These are phyloP conservation scores for Xylaria curta DNA, from an alignment of 495 filamentous ascomycete species.

Conservation along the genomic window DNA sequence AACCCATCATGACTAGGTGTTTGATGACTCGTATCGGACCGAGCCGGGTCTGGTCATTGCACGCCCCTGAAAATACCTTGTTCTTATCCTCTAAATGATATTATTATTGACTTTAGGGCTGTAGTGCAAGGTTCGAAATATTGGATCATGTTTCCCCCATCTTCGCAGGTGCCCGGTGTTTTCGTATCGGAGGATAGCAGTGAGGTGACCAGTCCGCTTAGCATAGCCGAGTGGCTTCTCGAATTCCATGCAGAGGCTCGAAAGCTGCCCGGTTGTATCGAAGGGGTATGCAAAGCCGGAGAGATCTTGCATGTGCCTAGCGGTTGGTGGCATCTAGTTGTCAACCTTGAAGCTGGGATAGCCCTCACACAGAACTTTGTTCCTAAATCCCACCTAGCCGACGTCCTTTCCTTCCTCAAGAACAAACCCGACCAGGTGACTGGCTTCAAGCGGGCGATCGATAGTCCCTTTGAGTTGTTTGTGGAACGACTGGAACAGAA, in stretches of 20 bases:
- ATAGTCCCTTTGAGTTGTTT: conserved; percentile 78
- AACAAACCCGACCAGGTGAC: conserved; percentile 85
- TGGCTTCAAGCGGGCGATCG: conserved; percentile 78
- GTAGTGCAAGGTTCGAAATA: conserved; percentile 84
- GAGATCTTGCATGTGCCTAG: conserved; percentile 92
- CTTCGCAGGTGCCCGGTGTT: conserved; percentile 74
- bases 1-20: not conserved
- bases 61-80: not conserved
- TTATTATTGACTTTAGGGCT: conserved; percentile 12
- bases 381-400: conserved; percentile 72
- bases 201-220: conserved; percentile 92
- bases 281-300: conserved; percentile 85
- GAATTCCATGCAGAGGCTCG: conserved; percentile 91
- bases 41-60: not conserved
- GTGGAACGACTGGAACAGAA: conserved; percentile 67
- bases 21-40: not conserved
- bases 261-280: conserved; percentile 74
- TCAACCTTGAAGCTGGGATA: conserved; percentile 82
- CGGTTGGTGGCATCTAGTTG: conserved; percentile 97
- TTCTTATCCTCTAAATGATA: not conserved
- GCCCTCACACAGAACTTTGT: conserved; percentile 98
- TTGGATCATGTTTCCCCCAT: conserved; percentile 90
- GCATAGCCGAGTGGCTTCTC: conserved; percentile 94
- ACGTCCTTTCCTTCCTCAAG: conserved; percentile 80
- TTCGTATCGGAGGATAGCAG: conserved; percentile 91